phyloP scores from a whole-genome alignment of 768 basidiomycete species.

The Symmetrospora coprosmae region DNA sequence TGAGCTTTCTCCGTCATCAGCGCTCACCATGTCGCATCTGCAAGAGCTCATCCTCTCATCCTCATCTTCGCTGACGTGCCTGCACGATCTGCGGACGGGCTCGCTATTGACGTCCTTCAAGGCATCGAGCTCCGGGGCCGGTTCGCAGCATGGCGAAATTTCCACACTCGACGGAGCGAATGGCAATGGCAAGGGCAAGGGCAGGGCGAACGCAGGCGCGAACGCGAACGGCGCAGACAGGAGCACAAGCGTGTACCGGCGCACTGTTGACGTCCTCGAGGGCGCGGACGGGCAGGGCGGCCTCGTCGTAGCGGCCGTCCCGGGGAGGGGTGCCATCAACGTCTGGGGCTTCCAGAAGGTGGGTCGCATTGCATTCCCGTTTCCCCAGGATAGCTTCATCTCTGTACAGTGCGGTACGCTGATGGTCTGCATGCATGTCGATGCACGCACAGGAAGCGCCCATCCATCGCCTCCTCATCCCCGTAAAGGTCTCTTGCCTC shows the following conservation, averaged over 20 bases:
- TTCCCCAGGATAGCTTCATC: no score
- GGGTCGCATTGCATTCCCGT: no score
- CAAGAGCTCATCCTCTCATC: constrained; percentile 25
- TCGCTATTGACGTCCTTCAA: constrained; percentile 27
- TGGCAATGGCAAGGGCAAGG: background rate
- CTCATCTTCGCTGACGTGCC: constrained; percentile 20
- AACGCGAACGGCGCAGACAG: background rate
- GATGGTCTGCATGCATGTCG: background rate
- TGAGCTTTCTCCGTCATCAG: no score
- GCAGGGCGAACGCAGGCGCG: background rate
- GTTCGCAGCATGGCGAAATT: no score
- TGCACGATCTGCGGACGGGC: constrained; percentile 27
- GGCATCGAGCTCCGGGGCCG: no score
- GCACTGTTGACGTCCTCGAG: constrained; percentile 48
- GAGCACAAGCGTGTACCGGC: background rate
- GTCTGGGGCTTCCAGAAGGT: constrained; percentile 93
- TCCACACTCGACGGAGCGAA: background rate
- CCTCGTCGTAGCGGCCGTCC: constrained; percentile 51
- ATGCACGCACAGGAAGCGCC: constrained; percentile 21
- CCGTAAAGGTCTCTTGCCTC: constrained; percentile 74
- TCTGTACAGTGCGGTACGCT: background rate
- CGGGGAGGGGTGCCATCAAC: constrained; percentile 73
- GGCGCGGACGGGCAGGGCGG: constrained; percentile 64
- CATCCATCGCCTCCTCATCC: constrained; percentile 65
- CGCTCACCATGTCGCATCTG: no score